phyloP scores from a whole-genome alignment of 148 eudicot species.

The Polygonum aviculare region DNA sequence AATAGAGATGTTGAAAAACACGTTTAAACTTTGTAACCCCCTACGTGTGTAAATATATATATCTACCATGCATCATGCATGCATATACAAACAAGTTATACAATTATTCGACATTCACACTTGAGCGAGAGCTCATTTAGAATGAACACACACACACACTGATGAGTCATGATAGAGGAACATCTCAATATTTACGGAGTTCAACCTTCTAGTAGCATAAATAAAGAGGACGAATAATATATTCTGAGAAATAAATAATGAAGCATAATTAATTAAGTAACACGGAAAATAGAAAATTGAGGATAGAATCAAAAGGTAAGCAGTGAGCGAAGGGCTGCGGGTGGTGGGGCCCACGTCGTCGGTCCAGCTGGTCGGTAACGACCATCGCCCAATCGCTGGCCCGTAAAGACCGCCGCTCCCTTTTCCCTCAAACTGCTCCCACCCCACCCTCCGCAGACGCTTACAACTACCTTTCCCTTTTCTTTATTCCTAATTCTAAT shows the following conservation, averaged over 20 bases:
- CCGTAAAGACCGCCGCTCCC: conserved; percentile 7
- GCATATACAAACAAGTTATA: not conserved
- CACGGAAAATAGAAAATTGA: not conserved
- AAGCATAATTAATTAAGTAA: not conserved
- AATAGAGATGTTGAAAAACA: too few species aligned
- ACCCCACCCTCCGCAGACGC: not conserved
- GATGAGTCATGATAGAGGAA: too few species aligned
- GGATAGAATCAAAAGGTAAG: not conserved
- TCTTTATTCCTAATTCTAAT: not conserved
- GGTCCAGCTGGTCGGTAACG: conserved; percentile 2
- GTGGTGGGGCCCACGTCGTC: not conserved
- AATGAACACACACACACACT: too few species aligned
- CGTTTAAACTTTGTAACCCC: too few species aligned
- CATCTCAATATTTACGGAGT: too few species aligned
- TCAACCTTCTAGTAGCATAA: not conserved
- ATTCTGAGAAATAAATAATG: not conserved
- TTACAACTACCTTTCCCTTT: not conserved
- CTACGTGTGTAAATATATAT: too few species aligned
- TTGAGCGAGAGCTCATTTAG: too few species aligned
- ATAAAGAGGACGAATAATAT: not conserved
- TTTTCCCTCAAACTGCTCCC: not conserved
- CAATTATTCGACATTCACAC: not conserved
- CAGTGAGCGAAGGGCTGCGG: not conserved
- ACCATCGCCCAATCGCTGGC: not conserved
- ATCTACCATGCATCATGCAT: too few species aligned